Conservation (phyloP, 768 basidiomycete species). For the Phlegmacium glaucopus region DNA sequence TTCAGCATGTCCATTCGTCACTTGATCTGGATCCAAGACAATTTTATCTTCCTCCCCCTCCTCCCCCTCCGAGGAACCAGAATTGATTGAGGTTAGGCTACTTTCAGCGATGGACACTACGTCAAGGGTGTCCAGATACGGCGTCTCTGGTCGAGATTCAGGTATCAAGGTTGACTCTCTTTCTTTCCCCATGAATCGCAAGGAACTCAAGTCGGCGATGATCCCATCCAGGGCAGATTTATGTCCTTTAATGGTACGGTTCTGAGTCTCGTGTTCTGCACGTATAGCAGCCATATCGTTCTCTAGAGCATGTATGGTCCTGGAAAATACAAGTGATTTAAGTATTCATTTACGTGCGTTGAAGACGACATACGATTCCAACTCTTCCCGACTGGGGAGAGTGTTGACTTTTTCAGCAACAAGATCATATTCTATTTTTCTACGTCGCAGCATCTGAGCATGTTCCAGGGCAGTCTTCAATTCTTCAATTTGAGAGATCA, state of each 20-base stretch:
- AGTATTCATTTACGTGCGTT: background rate
- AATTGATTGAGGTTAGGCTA: conserved; percentile 12
- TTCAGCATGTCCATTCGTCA: conserved; percentile 28
- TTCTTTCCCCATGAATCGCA: conserved; percentile 71
- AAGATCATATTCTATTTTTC: conserved; percentile 85
- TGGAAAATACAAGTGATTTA: conserved; percentile 21
- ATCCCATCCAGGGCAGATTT: conserved; percentile 66
- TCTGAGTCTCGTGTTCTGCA: conserved; percentile 72
- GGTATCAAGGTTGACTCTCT: conserved; percentile 44
- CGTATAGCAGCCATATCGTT: conserved; percentile 76
- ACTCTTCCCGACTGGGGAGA: conserved; percentile 71
- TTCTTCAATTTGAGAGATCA: conserved; percentile 71
- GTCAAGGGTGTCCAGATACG: conserved; percentile 37
- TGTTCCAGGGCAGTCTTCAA: conserved; percentile 75
- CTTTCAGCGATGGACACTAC: conserved; percentile 11
- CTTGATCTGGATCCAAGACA: conserved; percentile 12
- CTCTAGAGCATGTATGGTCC: conserved; percentile 66
- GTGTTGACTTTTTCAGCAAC: conserved; percentile 82
- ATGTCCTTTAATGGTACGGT: conserved; percentile 61
- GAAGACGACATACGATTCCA: conserved; percentile 58
- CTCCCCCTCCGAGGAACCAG: conserved; percentile 12
- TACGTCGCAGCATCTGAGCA: conserved; percentile 68
- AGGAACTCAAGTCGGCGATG: conserved; percentile 54
- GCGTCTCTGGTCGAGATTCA: conserved; percentile 45
- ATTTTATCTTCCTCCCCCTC: conserved; percentile 21